phyloP scores from a whole-genome alignment of 257 asterid species.

The Thymus quinquecostatus region DNA sequence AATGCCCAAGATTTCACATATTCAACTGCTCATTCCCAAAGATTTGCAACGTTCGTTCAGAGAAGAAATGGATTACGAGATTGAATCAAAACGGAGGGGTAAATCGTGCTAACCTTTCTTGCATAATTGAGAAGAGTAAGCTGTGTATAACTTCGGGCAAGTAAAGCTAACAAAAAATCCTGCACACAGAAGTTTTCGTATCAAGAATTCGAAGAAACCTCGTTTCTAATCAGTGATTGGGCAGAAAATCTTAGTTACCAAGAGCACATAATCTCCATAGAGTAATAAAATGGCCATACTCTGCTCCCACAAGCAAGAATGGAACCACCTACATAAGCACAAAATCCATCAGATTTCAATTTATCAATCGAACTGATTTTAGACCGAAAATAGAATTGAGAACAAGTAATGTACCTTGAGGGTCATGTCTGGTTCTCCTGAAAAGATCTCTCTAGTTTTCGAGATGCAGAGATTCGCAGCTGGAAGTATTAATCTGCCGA shows the following conservation, averaged over 20 bases:
- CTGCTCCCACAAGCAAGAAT: slow-evolving; percentile 76
- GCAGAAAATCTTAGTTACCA: slow-evolving; percentile 43
- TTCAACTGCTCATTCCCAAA: slow-evolving; percentile 45
- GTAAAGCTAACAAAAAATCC: slow-evolving; percentile 85
- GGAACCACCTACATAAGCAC: slow-evolving; percentile 63
- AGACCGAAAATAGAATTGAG: not conserved
- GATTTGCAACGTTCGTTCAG: not conserved
- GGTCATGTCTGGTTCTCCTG: slow-evolving; percentile 94
- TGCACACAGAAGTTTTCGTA: slow-evolving; percentile 31
- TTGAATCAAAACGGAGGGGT: not conserved
- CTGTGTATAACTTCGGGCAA: slow-evolving; percentile 61
- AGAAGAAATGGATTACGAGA: not conserved
- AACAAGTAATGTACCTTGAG: slow-evolving; percentile 54
- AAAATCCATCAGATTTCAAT: not conserved
- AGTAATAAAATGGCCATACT: slow-evolving; percentile 81
- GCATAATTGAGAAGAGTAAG: slow-evolving; percentile 53
- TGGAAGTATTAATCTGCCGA: slow-evolving; percentile 70
- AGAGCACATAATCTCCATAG: slow-evolving; percentile 81
- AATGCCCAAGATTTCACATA: slow-evolving; percentile 44
- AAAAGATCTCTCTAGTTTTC: slow-evolving; percentile 62
- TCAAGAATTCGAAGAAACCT: slow-evolving; percentile 7
- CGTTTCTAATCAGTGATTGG: not conserved
- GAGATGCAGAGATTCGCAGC: slow-evolving; percentile 73
- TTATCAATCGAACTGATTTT: not conserved
- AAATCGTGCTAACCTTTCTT: slow-evolving; percentile 55